Evolutionary conservation across 495 filamentous ascomycete species (phyloP).

Genomic region (Cudoniella acicularis): DNA sequence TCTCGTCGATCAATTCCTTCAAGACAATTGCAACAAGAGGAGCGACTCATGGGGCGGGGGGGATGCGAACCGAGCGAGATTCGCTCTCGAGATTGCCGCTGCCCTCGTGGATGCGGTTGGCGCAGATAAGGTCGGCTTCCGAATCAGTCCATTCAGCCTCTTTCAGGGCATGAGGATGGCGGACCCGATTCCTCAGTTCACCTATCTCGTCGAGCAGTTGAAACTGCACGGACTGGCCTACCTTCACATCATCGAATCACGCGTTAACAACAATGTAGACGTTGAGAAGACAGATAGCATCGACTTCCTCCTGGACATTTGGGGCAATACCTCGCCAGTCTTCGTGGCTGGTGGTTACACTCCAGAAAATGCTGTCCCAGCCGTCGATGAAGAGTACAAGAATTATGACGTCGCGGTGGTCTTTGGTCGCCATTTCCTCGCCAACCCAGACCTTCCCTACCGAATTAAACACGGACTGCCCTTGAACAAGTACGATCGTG

Average conservation of each 20-base stretch:
- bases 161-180: slow-evolving; percentile 68
- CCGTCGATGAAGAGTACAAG: slow-evolving; percentile 50
- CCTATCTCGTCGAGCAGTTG: slow-evolving; percentile 47
- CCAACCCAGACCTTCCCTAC: slow-evolving; percentile 68
- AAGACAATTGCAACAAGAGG: slow-evolving; percentile 57
- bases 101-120: slow-evolving; percentile 66
- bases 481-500: slow-evolving; percentile 50
- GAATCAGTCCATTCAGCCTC: slow-evolving; percentile 57
- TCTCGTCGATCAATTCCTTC: slow-evolving; percentile 67
- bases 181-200: slow-evolving; percentile 59
- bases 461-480: slow-evolving; percentile 51
- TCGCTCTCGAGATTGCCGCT: slow-evolving; percentile 56
- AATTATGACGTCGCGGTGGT: slow-evolving; percentile 48
- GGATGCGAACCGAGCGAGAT: slow-evolving; percentile 63
- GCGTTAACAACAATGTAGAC: slow-evolving; percentile 23
- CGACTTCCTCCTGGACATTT: slow-evolving; percentile 47
- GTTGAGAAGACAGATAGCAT: background rate
- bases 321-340: slow-evolving; percentile 43
- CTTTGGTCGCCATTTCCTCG: slow-evolving; percentile 62
- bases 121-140: slow-evolving; percentile 54
- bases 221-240: slow-evolving; percentile 54
- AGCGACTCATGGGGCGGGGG: slow-evolving; percentile 66
- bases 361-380: slow-evolving; percentile 37
- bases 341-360: slow-evolving; percentile 59
- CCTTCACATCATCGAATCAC: slow-evolving; percentile 58